A percentile compares a stretch with the other conserved stretches of the same genome.
Conservation (phyloP, 2,329 filamentous ascomycete genomes). For the Calonectria pseudoturangicola region DNA sequence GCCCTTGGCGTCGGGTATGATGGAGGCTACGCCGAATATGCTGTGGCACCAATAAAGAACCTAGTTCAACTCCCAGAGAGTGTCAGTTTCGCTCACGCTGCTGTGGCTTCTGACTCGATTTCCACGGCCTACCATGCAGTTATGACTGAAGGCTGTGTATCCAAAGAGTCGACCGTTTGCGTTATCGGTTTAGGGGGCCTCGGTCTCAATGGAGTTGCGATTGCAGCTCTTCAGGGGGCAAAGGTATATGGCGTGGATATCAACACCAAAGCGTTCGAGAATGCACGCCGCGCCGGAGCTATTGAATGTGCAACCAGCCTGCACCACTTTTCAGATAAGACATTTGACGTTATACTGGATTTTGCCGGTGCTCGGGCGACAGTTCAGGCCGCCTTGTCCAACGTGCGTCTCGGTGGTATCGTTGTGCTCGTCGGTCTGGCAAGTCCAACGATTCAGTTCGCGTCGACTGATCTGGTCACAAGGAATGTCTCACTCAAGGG, state of each 20-base stretch:
- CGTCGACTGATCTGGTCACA: not conserved
- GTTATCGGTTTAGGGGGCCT: not conserved
- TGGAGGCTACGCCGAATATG: not conserved
- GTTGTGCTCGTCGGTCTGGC: not conserved
- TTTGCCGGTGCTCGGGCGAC: not conserved
- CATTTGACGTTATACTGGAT: not conserved
- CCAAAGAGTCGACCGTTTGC: not conserved
- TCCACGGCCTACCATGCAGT: slow-evolving; percentile 3
- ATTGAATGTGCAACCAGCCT: slow-evolving; percentile 1
- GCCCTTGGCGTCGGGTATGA: not conserved
- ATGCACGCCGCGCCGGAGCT: not conserved
- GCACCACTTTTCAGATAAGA: not conserved
- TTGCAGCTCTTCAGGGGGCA: not conserved
- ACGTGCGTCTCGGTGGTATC: not conserved
- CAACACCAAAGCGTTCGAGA: not conserved
- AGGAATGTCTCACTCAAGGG: not conserved
- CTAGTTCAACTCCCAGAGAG: not conserved
- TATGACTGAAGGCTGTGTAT: not conserved
- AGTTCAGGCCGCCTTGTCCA: not conserved
- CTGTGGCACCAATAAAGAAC: not conserved
- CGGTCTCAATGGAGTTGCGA: not conserved
- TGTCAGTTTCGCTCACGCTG: slow-evolving; percentile 8
- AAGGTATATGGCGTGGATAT: not conserved
- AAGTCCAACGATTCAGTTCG: not conserved
- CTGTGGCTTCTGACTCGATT: not conserved